Evolutionary conservation across 2,329 filamentous ascomycete species (phyloP), one percentile per base, ranked within the genome.

Genomic region (Diaporthe amygdali): DNA sequence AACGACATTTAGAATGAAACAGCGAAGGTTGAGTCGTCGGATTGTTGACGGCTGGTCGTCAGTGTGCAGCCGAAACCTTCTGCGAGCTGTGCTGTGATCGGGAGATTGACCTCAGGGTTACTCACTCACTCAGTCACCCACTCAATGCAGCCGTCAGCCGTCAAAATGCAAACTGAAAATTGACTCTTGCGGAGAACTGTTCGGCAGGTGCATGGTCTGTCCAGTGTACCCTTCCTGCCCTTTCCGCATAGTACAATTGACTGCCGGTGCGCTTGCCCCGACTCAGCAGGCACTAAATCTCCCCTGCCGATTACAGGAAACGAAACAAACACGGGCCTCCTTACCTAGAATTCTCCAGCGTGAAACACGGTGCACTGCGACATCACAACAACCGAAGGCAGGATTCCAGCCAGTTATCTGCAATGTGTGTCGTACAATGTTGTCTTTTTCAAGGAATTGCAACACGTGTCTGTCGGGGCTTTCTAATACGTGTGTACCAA

Each of bases 271-370:
- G 20, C 56, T 22, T 63, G 56, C 20, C 41, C 56, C 56, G 56
- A 63, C 25, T 63, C 56, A 47, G 39, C 2, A 44, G 32, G 22
- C 39, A 46, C 56, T 63, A 34, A 6, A 2, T 6, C 25, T 32
- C 56, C 41, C 59, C 59, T 47, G 59, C 59, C 27, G 30, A 47
- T 20, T 63, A 34, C 59, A 63, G 59, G 59, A 63, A 63, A 63
- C 59, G 59, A 63, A 63, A 63, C 59, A 63, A 44, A 63, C 59
- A 63, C 59, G 59, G 59, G 41, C 59, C 59, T 41, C 59, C 59
- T 47, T 47, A 6, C 56, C 56, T 63, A 17, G 10, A 22, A 22
- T 15, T 34, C 17, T 4, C 15, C 59, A 64, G 59, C 30, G 30
- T 64, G 44, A 64, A 64, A 64, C 59, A 37, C 41, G 59, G 44